Evolutionary conservation across 257 asterid species (phyloP), one percentile per base, ranked within the genome.

Genomic region (Striga asiatica): DNA sequence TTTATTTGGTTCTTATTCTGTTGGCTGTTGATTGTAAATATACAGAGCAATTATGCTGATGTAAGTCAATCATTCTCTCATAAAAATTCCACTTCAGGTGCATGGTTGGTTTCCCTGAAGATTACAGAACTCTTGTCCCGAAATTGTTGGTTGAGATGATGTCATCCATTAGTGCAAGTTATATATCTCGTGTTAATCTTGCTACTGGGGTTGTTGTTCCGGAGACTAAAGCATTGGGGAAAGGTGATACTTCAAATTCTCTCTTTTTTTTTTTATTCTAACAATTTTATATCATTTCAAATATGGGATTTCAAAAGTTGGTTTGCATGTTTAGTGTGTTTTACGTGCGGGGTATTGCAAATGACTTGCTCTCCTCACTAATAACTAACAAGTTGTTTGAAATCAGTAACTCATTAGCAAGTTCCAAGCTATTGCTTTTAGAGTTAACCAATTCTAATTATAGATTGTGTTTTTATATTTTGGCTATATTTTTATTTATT

Each of bases 201-300:
- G 95, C 95, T 64, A 76, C 86, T 38, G 99, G 95, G 10, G 88
- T 79, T 62, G 94, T 74, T 57, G 84, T 84, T 68, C 93, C 97
- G 49, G 97, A 92, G 87, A 92, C 99, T 24, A 92, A 74, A 79
- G 75, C 95, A 39, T 54, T 92, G 79, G 86, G 72, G 23, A 92
- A 92, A 82, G 99, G 98, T 84, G 58, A 58, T 41, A 51, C 55
- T 64, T 50, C 24, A 32, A 35, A 3, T 49, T 21, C n/a, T 18
- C 14, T 8, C 28, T 56, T 24, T 53, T 38, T 53, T 32, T 27
- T 51, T 28, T 10, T 45, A 41, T n/a, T n/a, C n/a, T n/a, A n/a
- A n/a, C n/a, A n/a, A n/a, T n/a, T n/a, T n/a, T n/a, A 51, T 48
- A 58, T 57, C 50, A 28, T 54, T 63, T 63, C 58, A 20, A 22